These are phyloP conservation scores for Polytrichum formosum DNA, from an alignment of 225 moss, liverwort and hornwort species.

Conservation along the genomic window DNA sequence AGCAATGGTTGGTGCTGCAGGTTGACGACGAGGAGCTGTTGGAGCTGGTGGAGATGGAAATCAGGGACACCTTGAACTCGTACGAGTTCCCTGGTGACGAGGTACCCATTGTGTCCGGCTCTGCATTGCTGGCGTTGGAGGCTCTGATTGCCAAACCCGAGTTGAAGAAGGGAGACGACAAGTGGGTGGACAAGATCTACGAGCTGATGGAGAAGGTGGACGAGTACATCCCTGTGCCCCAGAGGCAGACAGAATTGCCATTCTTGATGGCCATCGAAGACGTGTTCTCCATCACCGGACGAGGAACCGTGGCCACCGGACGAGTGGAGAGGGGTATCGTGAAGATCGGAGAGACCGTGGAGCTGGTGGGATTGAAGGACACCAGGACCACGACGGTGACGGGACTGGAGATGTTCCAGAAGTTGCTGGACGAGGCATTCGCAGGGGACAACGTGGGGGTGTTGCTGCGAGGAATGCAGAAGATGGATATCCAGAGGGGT, in stretches of 20 bases:
- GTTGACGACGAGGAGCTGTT: conserved; percentile 64
- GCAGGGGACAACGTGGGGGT: conserved; percentile 64
- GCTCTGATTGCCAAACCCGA: conserved; percentile 17
- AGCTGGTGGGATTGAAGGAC: conserved; percentile 51
- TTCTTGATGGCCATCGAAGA: conserved; percentile 67
- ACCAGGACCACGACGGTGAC: conserved; percentile 46
- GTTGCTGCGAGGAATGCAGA: conserved; percentile 53
- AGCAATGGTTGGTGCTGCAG: conserved; percentile 18
- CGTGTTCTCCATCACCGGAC: conserved; percentile 64
- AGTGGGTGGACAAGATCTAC: conserved; percentile 29
- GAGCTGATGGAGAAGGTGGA: conserved; percentile 62
- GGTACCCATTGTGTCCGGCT: conserved; percentile 59
- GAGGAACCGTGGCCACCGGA: conserved; percentile 68
- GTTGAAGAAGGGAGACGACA: conserved; percentile 30
- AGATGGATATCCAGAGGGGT: conserved; percentile 51
- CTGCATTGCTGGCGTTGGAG: conserved; percentile 49
- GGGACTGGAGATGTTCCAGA: conserved; percentile 67
- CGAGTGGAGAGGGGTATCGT: conserved; percentile 63
- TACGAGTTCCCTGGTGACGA: conserved; percentile 70
- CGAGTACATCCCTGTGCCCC: conserved; percentile 57
- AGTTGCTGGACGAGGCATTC: conserved; percentile 42
- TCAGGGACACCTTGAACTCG: conserved; percentile 48
- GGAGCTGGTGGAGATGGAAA: conserved; percentile 66
- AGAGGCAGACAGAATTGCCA: conserved; percentile 43
- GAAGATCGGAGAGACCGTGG: conserved; percentile 55